These are phyloP conservation scores for Meyerozyma athensensis DNA, from an alignment of 1,139 yeast species.

Conservation along the genomic window DNA sequence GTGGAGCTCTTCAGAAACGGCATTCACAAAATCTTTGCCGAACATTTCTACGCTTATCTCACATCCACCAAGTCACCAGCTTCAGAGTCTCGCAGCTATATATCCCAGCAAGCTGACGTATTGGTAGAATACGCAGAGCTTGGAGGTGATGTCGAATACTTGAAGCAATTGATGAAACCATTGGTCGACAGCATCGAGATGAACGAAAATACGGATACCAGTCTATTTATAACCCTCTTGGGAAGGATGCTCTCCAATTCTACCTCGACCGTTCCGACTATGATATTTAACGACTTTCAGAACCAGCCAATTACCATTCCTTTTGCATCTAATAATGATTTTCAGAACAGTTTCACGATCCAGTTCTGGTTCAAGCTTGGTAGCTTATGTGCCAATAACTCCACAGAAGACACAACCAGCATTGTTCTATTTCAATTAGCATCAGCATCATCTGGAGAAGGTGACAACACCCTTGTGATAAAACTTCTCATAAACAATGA, in stretches of 20 bases:
- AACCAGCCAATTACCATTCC: slow-evolving; percentile 22
- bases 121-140: slow-evolving; percentile 28
- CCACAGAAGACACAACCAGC: slow-evolving; percentile 16
- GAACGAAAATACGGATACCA: slow-evolving; percentile 9
- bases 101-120: slow-evolving; percentile 20
- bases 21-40: slow-evolving; percentile 20
- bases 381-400: slow-evolving; percentile 7
- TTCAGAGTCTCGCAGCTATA: not conserved
- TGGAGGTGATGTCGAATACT: slow-evolving; percentile 27
- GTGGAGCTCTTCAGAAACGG: slow-evolving; percentile 18
- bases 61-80: not conserved
- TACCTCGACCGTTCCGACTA: slow-evolving; percentile 27
- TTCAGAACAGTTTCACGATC: slow-evolving; percentile 22
- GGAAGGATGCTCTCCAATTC: slow-evolving; percentile 19
- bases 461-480: slow-evolving; percentile 21
- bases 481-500: slow-evolving; percentile 20
- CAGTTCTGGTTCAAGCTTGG: slow-evolving; percentile 36
- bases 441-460: slow-evolving; percentile 13
- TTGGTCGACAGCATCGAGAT: slow-evolving; percentile 11
- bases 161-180: slow-evolving; percentile 19
- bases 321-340: slow-evolving; percentile 13
- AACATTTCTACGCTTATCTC: slow-evolving; percentile 12
- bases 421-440: slow-evolving; percentile 29
- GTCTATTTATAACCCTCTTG: slow-evolving; percentile 21
- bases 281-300: slow-evolving; percentile 24